A percentile compares a stretch with the other conserved stretches of the same genome.
phyloP scores from a whole-genome alignment of 805 yeast species.

The Wickerhamiella sorbophila region DNA sequence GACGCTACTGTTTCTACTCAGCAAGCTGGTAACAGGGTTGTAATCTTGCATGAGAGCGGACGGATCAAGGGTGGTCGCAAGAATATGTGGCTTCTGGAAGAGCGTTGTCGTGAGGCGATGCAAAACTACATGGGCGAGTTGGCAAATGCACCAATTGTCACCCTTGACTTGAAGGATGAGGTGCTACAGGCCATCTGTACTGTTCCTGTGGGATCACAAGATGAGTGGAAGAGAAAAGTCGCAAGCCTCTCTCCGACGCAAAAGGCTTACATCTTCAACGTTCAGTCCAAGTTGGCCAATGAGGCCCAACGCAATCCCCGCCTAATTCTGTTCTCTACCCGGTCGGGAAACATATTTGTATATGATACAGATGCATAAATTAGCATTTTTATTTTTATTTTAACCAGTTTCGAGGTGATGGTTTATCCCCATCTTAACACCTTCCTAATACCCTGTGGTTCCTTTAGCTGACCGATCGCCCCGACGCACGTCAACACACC shows the following conservation, averaged over 20 bases:
- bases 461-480: neutral
- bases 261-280: conserved; percentile 60
- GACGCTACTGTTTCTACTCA: neutral
- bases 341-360: conserved; percentile 54
- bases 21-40: conserved; percentile 6
- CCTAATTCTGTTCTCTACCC: conserved; percentile 62
- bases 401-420: too few species aligned
- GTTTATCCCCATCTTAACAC: too few species aligned
- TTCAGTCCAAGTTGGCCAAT: conserved; percentile 53
- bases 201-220: conserved; percentile 20
- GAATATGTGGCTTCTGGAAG: conserved; percentile 70
- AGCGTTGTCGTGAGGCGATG: conserved; percentile 51
- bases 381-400: neutral
- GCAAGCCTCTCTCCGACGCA: conserved; percentile 76
- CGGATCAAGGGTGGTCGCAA: conserved; percentile 55
- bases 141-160: conserved; percentile 54
- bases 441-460: too few species aligned
- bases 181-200: conserved; percentile 58
- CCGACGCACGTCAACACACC: neutral
- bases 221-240: conserved; percentile 59
- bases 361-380: conserved; percentile 30
- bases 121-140: conserved; percentile 39
- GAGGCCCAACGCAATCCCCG: conserved; percentile 59
- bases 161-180: conserved; percentile 70
- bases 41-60: conserved; percentile 69